phyloP scores from a whole-genome alignment of 352 stramenopile species.

The Globisporangium cederbergense region DNA sequence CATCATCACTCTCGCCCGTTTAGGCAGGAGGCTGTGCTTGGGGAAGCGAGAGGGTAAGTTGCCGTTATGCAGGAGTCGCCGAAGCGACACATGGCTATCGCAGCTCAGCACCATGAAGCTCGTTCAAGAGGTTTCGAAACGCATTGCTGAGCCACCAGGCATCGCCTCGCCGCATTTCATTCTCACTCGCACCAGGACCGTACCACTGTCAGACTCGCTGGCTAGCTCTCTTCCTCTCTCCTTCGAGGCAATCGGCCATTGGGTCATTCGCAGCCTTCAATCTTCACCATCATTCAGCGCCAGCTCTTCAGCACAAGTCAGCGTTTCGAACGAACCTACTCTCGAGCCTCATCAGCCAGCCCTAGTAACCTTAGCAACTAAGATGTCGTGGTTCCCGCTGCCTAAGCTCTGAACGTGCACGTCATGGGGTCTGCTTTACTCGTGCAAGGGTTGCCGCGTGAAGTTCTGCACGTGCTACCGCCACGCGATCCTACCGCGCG shows the following conservation, averaged over 20 bases:
- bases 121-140: too few relatives aligned
- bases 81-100: too few relatives aligned
- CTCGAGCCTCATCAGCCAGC: neutral
- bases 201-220: too few relatives aligned
- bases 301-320: too few relatives aligned
- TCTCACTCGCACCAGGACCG: too few relatives aligned
- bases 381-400: neutral
- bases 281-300: neutral
- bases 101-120: too few relatives aligned
- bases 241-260: neutral
- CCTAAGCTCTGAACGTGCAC: neutral
- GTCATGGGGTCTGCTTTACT: neutral
- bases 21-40: too few relatives aligned
- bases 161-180: neutral
- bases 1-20: too few relatives aligned
- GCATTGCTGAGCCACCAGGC: neutral
- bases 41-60: too few relatives aligned
- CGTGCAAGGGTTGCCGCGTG: slow-evolving; percentile 2
- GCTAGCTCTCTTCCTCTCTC: neutral
- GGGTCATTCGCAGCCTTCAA: neutral
- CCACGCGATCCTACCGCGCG: slow-evolving; percentile 9
- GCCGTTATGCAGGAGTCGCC: too few relatives aligned
- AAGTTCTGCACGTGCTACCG: slow-evolving; percentile 3
- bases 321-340: too few relatives aligned
- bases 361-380: neutral